phyloP scores from a whole-genome alignment of 1,284 basidiomycete genomes.

The Peniophora sp. region DNA sequence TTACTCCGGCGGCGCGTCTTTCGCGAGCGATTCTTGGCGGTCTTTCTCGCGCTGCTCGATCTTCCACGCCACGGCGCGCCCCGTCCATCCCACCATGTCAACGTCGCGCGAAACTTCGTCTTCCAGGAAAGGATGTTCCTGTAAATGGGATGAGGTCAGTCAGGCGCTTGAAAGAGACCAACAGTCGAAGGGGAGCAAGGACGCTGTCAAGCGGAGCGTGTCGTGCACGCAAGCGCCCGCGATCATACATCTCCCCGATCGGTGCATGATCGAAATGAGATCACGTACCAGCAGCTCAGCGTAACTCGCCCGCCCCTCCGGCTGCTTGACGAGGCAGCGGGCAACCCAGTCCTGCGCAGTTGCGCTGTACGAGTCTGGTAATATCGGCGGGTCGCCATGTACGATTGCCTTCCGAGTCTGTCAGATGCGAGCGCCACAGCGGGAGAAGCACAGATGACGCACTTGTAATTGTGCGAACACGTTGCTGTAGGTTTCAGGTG shows the following conservation, averaged over 20 bases:
- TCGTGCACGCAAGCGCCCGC: background rate
- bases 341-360: slow-evolving; percentile 53
- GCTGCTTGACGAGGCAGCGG: slow-evolving; percentile 69
- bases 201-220: background rate
- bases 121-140: slow-evolving; percentile 67
- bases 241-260: slow-evolving; percentile 1
- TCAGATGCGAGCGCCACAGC: too few species aligned
- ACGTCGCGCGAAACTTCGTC: slow-evolving; percentile 52
- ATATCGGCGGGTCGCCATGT: slow-evolving; percentile 83
- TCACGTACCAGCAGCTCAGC: slow-evolving; percentile 64
- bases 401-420: slow-evolving; percentile 70
- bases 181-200: background rate
- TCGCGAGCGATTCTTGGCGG: background rate
- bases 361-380: slow-evolving; percentile 52
- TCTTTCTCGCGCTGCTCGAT: slow-evolving; percentile 12
- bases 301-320: slow-evolving; percentile 77
- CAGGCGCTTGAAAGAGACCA: background rate
- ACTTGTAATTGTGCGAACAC: slow-evolving; percentile 85
- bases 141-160: background rate
- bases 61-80: slow-evolving; percentile 45
- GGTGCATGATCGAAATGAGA: background rate
- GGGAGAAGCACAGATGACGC: too few species aligned
- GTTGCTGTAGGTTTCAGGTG: slow-evolving; percentile 96
- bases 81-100: slow-evolving; percentile 82
- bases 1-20: background rate